Evolutionary conservation across 495 filamentous ascomycete species (phyloP), one percentile per base, ranked within the genome.

Genomic region (Lasiosphaeriaceae sp.): DNA sequence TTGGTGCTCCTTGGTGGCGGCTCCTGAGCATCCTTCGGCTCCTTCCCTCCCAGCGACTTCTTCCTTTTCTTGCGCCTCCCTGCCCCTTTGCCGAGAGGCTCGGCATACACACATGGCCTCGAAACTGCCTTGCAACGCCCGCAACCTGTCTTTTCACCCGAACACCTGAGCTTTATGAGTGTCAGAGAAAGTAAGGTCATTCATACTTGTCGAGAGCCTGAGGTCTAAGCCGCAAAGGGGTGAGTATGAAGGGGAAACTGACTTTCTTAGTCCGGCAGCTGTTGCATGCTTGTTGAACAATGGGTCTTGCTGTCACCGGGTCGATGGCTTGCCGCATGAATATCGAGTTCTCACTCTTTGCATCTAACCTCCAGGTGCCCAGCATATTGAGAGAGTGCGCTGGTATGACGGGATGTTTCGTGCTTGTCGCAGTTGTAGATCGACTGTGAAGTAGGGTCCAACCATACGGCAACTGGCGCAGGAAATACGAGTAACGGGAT

Each of bases 261-360:
- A 63, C 61, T 50, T 63, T 63, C 45, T 63, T 63, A 22, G 49
- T 34, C 35, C 57, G 61, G 47, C 61, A 63, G 44, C 57, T 59
- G 34, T 63, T 59, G 35, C 61, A 63, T 20, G 61, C 61, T 49
- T 63, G 61, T n/a, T 63, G 61, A 17, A 48, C 44, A 16, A 54
- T 50, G 22, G 61, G 53, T 21, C 61, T 51, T 8, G 61, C 56
- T 45, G 61, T 59, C 14, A 57, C 46, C 19, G 61, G 61, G 35
- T 63, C 61, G 43, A 59, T 59, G 19, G 53, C 61, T 23, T 56
- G 61, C 6, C 57, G 57, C 39, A 57, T 57, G n/a, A 55, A 52
- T 16, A 52, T 52, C 23, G 55, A 57, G 35, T 49, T 26, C 9
- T 63, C 37, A 12, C 46, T 54, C 52, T 63, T 58, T 6, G 56